phyloP scores from a whole-genome alignment of 305 asterid species.

The Solanum hybrid region DNA sequence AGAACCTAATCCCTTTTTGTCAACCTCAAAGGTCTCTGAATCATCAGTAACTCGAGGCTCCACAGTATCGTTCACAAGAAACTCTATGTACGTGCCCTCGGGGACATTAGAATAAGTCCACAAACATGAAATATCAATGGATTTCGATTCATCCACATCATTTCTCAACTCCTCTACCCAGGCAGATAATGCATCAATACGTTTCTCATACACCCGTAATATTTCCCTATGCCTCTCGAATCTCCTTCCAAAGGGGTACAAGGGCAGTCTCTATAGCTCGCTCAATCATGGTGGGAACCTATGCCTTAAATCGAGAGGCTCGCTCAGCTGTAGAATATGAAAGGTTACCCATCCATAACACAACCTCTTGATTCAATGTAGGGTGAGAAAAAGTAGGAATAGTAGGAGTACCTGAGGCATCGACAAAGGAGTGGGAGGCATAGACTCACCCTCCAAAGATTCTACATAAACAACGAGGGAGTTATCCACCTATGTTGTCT shows the following conservation, averaged over 20 bases:
- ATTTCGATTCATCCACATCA: not conserved
- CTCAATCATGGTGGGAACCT: not conserved
- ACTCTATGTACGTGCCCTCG: not conserved
- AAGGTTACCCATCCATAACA: not conserved
- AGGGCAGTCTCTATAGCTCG: not conserved
- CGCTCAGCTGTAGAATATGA: too few relatives aligned
- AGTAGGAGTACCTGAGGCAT: not conserved
- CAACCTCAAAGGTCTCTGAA: not conserved
- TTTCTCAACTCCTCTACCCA: too few relatives aligned
- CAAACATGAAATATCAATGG: not conserved
- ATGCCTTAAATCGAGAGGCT: not conserved
- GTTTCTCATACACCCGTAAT: not conserved
- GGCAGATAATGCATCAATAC: not conserved
- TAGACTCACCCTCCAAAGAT: not conserved
- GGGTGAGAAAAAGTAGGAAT: not conserved
- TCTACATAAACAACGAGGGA: not conserved
- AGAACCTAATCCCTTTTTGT: not conserved
- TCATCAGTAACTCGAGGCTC: not conserved
- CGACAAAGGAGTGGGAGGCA: not conserved
- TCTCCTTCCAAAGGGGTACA: not conserved
- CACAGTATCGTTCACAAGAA: too few relatives aligned
- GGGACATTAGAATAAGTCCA: not conserved
- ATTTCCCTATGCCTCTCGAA: not conserved
- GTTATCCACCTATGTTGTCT: not conserved
- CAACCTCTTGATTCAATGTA: not conserved